Conservation (phyloP, 1,139 yeast genomes). For the Suhomyces yuchorum region DNA sequence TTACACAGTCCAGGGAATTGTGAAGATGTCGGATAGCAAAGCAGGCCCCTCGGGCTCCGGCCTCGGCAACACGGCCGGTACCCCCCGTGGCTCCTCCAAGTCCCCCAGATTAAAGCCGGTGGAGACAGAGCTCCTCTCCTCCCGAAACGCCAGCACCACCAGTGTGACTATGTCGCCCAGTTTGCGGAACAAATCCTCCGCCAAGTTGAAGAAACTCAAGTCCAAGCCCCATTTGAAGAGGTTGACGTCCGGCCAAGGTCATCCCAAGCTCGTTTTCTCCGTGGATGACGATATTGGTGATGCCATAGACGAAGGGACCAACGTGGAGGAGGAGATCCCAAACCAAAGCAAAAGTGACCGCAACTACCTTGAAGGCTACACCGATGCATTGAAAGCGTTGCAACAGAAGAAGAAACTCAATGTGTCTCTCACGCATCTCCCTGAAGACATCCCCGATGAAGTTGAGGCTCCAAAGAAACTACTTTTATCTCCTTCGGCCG, state of each 20-base stretch:
- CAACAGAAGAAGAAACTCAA: slow-evolving; percentile 24
- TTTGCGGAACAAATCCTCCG: slow-evolving; percentile 13
- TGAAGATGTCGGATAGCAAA: slow-evolving; percentile 4
- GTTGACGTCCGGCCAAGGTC: slow-evolving; percentile 21
- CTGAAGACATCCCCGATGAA: slow-evolving; percentile 11
- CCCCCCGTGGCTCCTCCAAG: slow-evolving; percentile 9
- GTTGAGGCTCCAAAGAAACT: neutral
- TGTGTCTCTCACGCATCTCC: slow-evolving; percentile 13
- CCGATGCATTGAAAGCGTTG: slow-evolving; percentile 61
- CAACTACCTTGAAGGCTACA: slow-evolving; percentile 71
- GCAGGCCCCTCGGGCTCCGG: neutral
- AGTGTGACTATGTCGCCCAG: slow-evolving; percentile 17
- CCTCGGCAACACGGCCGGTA: neutral
- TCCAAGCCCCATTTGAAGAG: slow-evolving; percentile 30
- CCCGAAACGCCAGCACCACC: slow-evolving; percentile 12
- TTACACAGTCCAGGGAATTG: neutral
- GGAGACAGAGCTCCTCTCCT: slow-evolving; percentile 7
- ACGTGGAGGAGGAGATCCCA: slow-evolving; percentile 38
- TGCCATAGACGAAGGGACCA: slow-evolving; percentile 36
- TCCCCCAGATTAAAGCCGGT: slow-evolving; percentile 12
- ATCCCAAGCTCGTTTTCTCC: slow-evolving; percentile 51
- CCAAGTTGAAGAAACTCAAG: slow-evolving; percentile 22
- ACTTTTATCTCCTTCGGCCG: neutral
- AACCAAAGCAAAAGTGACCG: slow-evolving; percentile 38
- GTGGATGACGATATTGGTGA: slow-evolving; percentile 71